Evolutionary conservation across 2,329 filamentous ascomycete genomes (phyloP), one percentile per base, ranked within the genome.

Genomic region (Colletotrichum sublineola): DNA sequence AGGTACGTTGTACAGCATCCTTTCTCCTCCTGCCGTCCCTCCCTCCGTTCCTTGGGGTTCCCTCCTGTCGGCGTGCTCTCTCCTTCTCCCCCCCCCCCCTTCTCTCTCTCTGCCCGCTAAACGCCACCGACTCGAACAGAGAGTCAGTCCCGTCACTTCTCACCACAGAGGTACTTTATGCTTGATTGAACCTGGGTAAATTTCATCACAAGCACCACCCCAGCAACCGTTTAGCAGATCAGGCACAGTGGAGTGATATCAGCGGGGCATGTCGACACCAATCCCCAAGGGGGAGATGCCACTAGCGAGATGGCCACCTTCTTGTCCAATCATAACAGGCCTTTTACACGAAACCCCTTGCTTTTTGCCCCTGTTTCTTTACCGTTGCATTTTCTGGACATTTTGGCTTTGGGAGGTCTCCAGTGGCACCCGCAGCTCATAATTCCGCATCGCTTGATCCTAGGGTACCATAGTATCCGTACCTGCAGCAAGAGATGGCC

Each of bases 171-270:
- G 48, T 1, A 29, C 66, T 42, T 69, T 48, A 66, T 70, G 63
- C 63, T 68, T 71, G 68, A 67, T 60, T 68, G 44, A 67, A 67
- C 42, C 36, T 38, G 50, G 42, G 57, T 44, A 69, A 36, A 72
- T 72, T 56, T 72, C 70, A 44, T 29, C 57, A 46, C 69, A 61
- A 65, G 69, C 69, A 65, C 31, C 24, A 72, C 69, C 70, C 70
- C 48, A 8, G 55, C 66, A 64, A 56, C 69, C 24, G 20, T 58
- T 36, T 57, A 61, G 70, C 60, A 69, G 70, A 72, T 72, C 70
- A 72, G 66, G 66, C 60, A 72, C 66, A 36, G 53, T 11, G 44
- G 60, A 53, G 68, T 58, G 11, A 60, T n/a, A 56, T 44, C 64
- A 50, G 48, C 60, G 31, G 60, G 57, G 53, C 50, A 46, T 31